phyloP scores from a whole-genome alignment of 2,329 filamentous ascomycete species.

The Diaporthe longicolla region DNA sequence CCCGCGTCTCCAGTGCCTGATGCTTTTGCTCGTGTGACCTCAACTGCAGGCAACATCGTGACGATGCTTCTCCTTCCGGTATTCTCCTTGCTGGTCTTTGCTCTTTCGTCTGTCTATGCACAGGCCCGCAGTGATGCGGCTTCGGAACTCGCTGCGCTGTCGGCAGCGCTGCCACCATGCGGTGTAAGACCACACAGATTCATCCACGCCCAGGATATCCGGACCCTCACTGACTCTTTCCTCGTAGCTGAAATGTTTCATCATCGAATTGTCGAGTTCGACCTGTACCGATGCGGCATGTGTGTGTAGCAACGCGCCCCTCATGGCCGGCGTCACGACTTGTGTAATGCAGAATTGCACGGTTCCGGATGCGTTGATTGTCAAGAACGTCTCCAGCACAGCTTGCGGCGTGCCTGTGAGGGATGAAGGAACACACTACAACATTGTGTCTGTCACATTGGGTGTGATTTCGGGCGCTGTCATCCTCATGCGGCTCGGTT shows the following conservation, averaged over 20 bases:
- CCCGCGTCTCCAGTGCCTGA: constrained; percentile 4
- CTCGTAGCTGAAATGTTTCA: constrained; percentile 35
- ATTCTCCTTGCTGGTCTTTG: constrained; percentile 13
- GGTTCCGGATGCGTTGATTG: constrained; percentile 13
- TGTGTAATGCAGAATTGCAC: constrained; percentile 39
- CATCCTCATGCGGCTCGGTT: constrained; percentile 55
- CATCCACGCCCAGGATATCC: neutral
- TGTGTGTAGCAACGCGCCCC: constrained; percentile 31
- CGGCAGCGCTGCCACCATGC: constrained; percentile 36
- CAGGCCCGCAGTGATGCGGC: constrained; percentile 15
- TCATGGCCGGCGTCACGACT: constrained; percentile 29
- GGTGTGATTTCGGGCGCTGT: constrained; percentile 54
- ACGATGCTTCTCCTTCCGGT: constrained; percentile 33
- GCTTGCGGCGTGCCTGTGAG: constrained; percentile 38
- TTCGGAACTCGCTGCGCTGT: constrained; percentile 38
- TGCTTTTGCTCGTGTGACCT: constrained; percentile 14
- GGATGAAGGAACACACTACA: constrained; percentile 31
- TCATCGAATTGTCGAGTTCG: constrained; percentile 18
- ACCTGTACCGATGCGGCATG: constrained; percentile 33
- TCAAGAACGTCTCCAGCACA: constrained; percentile 41
- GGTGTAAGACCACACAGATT: constrained; percentile 29
- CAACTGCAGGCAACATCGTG: constrained; percentile 14
- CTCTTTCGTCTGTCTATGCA: constrained; percentile 20
- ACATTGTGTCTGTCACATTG: constrained; percentile 44
- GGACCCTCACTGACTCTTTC: constrained; percentile 10